These are phyloP conservation scores for Silene conica DNA, from an alignment of 148 eudicot species.

Conservation along the genomic window DNA sequence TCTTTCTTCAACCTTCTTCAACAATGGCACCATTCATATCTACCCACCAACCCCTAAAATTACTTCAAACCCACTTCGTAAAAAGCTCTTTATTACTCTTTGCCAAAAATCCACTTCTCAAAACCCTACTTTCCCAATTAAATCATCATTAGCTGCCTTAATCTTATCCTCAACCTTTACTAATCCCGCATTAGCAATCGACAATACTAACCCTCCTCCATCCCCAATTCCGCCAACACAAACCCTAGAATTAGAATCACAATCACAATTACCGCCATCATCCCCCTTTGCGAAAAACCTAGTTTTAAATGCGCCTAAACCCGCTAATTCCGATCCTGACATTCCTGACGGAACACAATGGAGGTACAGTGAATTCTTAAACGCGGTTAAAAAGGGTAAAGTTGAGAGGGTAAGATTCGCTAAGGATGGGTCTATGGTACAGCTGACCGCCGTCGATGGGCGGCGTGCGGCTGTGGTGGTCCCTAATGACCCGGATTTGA, in stretches of 20 bases:
- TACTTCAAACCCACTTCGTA: conserved; percentile 21
- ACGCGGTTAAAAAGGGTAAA: conserved; percentile 92
- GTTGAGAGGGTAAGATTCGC: conserved; percentile 85
- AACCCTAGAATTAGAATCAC: conserved; percentile 42
- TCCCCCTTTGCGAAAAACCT: conserved; percentile 58
- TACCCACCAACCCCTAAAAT: conserved; percentile 49
- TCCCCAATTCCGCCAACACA: conserved; percentile 31
- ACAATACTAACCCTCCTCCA: conserved; percentile 31
- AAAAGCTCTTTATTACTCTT: conserved; percentile 36
- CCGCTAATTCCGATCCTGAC: conserved; percentile 46
- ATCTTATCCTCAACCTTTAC: conserved; percentile 44
- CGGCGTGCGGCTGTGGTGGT: conserved; percentile 70
- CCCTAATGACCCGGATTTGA: conserved; percentile 92
- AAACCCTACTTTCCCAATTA: conserved; percentile 21
- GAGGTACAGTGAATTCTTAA: conserved; percentile 93
- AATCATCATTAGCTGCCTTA: conserved; percentile 48
- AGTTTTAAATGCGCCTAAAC: conserved; percentile 68
- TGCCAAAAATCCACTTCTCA: conserved; percentile 32
- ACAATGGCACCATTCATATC: conserved; percentile 31
- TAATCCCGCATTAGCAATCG: conserved; percentile 52
- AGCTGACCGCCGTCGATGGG: conserved; percentile 86
- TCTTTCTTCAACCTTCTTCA: conserved; percentile 53
- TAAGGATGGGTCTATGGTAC: conserved; percentile 73
- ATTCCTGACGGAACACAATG: conserved; percentile 80
- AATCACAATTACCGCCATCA: conserved; percentile 27